Evolutionary conservation across 306 rosid genomes (phyloP).

Genomic region (Medicago lupulina): DNA sequence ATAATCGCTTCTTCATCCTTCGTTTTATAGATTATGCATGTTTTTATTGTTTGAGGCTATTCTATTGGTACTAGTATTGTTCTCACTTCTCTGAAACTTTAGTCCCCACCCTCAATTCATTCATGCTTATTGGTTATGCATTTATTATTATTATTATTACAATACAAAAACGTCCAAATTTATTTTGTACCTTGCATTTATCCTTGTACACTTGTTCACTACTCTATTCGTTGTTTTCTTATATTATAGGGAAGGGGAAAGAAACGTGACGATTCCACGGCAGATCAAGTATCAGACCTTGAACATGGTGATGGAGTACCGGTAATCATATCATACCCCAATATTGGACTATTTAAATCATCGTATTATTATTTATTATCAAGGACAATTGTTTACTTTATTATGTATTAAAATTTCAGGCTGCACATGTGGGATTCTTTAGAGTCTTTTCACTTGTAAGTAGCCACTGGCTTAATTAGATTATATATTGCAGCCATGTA

Average conservation of each 20-base stretch:
- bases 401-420: constrained; percentile 51
- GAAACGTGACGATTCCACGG: constrained; percentile 41
- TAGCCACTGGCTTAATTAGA: constrained; percentile 21
- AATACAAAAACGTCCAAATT: neutral
- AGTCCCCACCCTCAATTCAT: neutral
- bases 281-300: constrained; percentile 57
- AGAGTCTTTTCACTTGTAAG: constrained; percentile 74
- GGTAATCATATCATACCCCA: constrained; percentile 43
- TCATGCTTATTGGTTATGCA: constrained; percentile 10
- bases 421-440: constrained; percentile 68
- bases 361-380: neutral
- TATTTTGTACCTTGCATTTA: constrained; percentile 13
- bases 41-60: neutral
- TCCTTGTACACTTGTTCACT: neutral
- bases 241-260: constrained; percentile 49
- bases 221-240: neutral
- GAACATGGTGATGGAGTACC: constrained; percentile 69
- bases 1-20: too few relatives aligned
- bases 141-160: constrained; percentile 1
- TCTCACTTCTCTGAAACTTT: constrained; percentile 1
- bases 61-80: neutral
- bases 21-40: neutral
- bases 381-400: constrained; percentile 32
- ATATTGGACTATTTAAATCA: neutral
- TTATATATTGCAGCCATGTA: constrained; percentile 1